These are phyloP conservation scores for Cokeromyces recurvatus DNA, from an alignment of 371 early-diverging fungal species.

Conservation along the genomic window DNA sequence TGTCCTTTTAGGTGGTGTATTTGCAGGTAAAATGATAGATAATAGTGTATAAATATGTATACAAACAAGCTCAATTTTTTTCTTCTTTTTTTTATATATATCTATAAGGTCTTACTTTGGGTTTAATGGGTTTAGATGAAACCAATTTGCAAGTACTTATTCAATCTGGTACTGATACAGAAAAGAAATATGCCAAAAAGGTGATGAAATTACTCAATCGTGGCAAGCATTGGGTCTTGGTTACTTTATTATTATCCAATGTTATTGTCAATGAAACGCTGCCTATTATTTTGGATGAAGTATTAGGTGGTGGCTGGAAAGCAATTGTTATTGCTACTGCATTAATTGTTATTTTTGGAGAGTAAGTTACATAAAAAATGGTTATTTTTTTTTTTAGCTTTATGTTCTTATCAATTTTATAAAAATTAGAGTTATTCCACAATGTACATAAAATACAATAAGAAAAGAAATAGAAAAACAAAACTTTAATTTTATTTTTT, in stretches of 20 bases:
- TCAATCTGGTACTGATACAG: slow-evolving; percentile 63
- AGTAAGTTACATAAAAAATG: too few relatives aligned
- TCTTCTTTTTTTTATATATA: slow-evolving; percentile 7
- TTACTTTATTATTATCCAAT: slow-evolving; percentile 87
- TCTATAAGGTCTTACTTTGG: slow-evolving; percentile 69
- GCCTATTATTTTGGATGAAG: slow-evolving; percentile 86
- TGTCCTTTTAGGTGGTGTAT: slow-evolving; percentile 22
- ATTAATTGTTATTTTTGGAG: slow-evolving; percentile 91
- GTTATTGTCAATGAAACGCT: slow-evolving; percentile 93
- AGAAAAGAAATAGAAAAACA: too few relatives aligned
- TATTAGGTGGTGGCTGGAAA: slow-evolving; percentile 74
- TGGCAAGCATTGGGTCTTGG: slow-evolving; percentile 82
- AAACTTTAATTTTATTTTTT: background rate
- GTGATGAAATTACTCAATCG: slow-evolving; percentile 67
- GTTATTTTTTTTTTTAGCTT: too few relatives aligned
- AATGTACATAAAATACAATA: slow-evolving; percentile 18
- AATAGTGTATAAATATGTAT: too few relatives aligned
- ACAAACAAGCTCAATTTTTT: background rate
- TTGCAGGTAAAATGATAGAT: slow-evolving; percentile 16
- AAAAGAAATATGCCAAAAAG: slow-evolving; percentile 62
- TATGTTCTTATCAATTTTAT: too few relatives aligned
- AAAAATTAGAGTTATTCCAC: slow-evolving; percentile 36
- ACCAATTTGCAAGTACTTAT: slow-evolving; percentile 68
- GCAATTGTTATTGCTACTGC: slow-evolving; percentile 89
- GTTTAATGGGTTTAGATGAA: slow-evolving; percentile 75